Percentiles rank a stretch among this genome's conserved stretches.
These are phyloP conservation scores for Cairneyella variabilis DNA, from an alignment of 495 filamentous ascomycete species.

Conservation along the genomic window DNA sequence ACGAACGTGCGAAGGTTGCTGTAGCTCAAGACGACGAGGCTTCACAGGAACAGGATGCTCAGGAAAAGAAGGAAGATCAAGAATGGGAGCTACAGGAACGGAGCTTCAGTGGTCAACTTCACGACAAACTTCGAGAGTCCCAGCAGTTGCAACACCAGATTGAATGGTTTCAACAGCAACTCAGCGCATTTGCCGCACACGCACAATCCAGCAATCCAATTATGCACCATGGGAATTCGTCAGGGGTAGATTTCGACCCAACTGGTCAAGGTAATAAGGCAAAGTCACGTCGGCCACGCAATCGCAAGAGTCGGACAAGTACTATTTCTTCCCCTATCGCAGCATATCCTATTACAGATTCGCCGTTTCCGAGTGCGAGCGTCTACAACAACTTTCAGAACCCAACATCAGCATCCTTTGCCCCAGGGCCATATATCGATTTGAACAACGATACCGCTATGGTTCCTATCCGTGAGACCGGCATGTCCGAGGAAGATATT, in stretches of 20 bases:
- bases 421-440: slow-evolving; percentile 48
- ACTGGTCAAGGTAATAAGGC: slow-evolving; percentile 32
- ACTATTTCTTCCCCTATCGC: slow-evolving; percentile 28
- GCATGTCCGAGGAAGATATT: slow-evolving; percentile 40
- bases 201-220: slow-evolving; percentile 20
- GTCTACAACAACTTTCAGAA: slow-evolving; percentile 27
- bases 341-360: slow-evolving; percentile 19
- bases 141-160: too few relatives aligned
- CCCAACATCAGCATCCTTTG: slow-evolving; percentile 44
- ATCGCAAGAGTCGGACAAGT: slow-evolving; percentile 52
- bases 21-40: slow-evolving; percentile 52
- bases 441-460: slow-evolving; percentile 36
- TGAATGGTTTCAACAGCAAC: too few relatives aligned
- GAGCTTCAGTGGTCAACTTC: slow-evolving; percentile 8
- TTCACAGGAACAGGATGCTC: slow-evolving; percentile 42
- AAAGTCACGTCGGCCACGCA: slow-evolving; percentile 49
- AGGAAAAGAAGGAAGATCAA: slow-evolving; percentile 17
- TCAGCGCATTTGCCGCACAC: slow-evolving; percentile 18
- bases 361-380: slow-evolving; percentile 22
- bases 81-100: slow-evolving; percentile 23
- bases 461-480: slow-evolving; percentile 23
- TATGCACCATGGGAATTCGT: slow-evolving; percentile 39
- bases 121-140: neutral
- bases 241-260: slow-evolving; percentile 46
- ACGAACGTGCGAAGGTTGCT: slow-evolving; percentile 45